Base-by-base conservation (phyloP, 2,329 filamentous ascomycete genomes). In the Sclerotinia borealis region DNA sequence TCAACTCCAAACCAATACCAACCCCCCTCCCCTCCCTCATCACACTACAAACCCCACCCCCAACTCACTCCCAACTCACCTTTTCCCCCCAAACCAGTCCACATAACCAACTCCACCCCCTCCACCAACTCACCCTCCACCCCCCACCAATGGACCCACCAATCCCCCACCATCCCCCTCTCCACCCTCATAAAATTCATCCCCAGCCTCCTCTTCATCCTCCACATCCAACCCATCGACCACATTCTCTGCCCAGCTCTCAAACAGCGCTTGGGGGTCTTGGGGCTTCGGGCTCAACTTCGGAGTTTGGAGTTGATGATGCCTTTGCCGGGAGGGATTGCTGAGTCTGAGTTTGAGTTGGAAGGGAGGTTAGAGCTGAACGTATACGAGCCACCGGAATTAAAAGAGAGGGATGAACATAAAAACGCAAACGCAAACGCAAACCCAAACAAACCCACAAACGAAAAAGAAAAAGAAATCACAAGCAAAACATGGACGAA, bases 141-240 rank as follows among this genome's bases (percentile, higher is more conserved):
- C 2, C 37, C 37, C 1, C 54, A 39, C 39, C n/a, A n/a, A n/a
- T 45, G n/a, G 39, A 29, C 15, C 27, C 45, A 56, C 54, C 54
- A 56, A 56, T 31, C 54, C n/a, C 54, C 29, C 9, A 45, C n/a
- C 1, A n/a, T 45, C 39, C 54, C 19, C 4, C 39, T 56, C 1
- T 2, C 19, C 1, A 27, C 34, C 27, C 54, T 56, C 8, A 2
- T 17, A 9, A 56, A 34, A 34, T 56, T 56, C 29, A 56, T 56
- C 27, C 54, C 54, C 29, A 45, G 39, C 29, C 39, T 56, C 39
- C 54, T 56, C 39, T 56, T 56, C 54, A 34, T 56, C 39, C 54
- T 56, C 39, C 45, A 56, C 11, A n/a, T 56, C 15, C 25, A 2
- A 4, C 22, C 54, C 13, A 25, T 45, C n/a, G 54, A 56, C n/a